phyloP scores from a whole-genome alignment of 2,329 filamentous ascomycete species.

The Arthrobotrys sinensis region DNA sequence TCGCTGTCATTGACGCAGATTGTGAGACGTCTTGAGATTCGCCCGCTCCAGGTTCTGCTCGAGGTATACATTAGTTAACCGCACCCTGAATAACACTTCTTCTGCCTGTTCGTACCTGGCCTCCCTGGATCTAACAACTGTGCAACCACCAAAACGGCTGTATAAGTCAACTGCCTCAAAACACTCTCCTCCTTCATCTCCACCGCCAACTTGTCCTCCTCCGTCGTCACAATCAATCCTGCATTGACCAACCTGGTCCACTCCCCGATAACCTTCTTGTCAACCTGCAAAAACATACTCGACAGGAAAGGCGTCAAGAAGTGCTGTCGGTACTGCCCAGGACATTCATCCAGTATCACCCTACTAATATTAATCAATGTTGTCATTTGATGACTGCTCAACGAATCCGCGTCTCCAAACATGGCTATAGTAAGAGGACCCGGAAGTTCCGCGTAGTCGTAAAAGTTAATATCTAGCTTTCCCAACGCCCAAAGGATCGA shows the following conservation, averaged over 20 bases:
- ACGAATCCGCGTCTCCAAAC: slow-evolving; percentile 83
- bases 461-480: slow-evolving; percentile 87
- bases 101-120: slow-evolving; percentile 71
- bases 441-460: slow-evolving; percentile 87
- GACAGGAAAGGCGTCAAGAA: slow-evolving; percentile 89
- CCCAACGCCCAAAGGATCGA: slow-evolving; percentile 96
- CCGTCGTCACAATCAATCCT: slow-evolving; percentile 68
- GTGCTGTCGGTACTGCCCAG: slow-evolving; percentile 79
- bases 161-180: slow-evolving; percentile 90
- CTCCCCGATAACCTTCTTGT: slow-evolving; percentile 86
- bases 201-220: slow-evolving; percentile 85
- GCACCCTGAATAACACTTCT: too few species aligned
- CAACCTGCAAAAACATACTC: slow-evolving; percentile 86
- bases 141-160: slow-evolving; percentile 90
- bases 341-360: slow-evolving; percentile 92
- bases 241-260: slow-evolving; percentile 81
- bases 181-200: slow-evolving; percentile 99
- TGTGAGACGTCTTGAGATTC: slow-evolving; percentile 51
- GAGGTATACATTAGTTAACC: too few species aligned
- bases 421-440: slow-evolving; percentile 85
- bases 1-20: slow-evolving; percentile 32
- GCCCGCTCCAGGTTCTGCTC: slow-evolving; percentile 32
- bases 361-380: slow-evolving; percentile 91
- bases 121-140: slow-evolving; percentile 84
- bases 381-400: slow-evolving; percentile 93